Evolutionary conservation across 495 filamentous ascomycete species (phyloP), one percentile per base, ranked within the genome.

Genomic region (Aspergillus campestris): DNA sequence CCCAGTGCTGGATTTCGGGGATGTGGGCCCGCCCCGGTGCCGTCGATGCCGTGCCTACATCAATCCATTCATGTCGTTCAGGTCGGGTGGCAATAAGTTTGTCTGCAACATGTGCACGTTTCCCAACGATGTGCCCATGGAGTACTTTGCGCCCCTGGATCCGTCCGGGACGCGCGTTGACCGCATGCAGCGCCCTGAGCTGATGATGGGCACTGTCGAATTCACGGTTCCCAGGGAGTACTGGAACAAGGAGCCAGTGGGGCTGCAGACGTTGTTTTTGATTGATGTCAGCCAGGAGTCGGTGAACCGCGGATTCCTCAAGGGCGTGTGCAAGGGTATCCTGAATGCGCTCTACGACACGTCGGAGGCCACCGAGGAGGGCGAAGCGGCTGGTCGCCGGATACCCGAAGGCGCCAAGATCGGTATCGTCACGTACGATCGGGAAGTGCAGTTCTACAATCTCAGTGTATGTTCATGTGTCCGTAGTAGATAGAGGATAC

Each of bases 21-120:
- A 96, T 42, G 66, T 70, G 34, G 92, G 92, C 1, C 92, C 92
- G 32, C 92, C 94, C 9, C 80, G 92, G 56, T 99, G 92, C 67
- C 80, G 89, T 57, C 77, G 92, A 67, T 99, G 92, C 67, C 73
- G 92, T 57, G 84, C 92, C 10, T 99, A 99, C 63, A 94, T 99
- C 65, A 99, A 99, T 58, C 92, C 92, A 8, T 99, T 97, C 62
- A 96, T 97, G 92, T 84, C 85, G 45, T 99, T 99, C 73, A 77
- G 83, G 38, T 86, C 86, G 5, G 92, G 90, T 24, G 92, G 92
- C 31, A 95, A 87, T 65, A 94, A 91, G 61, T 95, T 96, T 56
- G 88, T 94, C 44, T 99, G 92, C 66, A 99, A 99, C 57, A 91
- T 99, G 73, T 99, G 92, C 68, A 90, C 83, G 15, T 95, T 95